Evolutionary conservation across 2,329 filamentous ascomycete genomes (phyloP), one percentile per base, ranked within the genome.

Genomic region (Pleoardoris graminearum): DNA sequence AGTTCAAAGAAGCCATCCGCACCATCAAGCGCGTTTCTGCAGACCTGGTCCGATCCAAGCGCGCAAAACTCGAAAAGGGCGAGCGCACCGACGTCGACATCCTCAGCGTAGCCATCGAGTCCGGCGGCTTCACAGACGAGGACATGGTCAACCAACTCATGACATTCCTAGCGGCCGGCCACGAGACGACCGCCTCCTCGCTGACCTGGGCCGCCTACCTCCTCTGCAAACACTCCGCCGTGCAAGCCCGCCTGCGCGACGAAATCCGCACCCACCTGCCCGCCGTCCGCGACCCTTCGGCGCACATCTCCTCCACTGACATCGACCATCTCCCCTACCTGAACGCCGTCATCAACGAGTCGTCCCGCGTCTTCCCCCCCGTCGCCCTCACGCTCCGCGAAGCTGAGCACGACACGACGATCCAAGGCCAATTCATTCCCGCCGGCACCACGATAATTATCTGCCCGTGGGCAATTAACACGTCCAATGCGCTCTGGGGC

Each of bases 101-200:
- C 52, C 78, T 96, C 29, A 90, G 87, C 1, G 88, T 93, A 0
- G 91, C 91, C 14, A 77, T 96, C 42, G 82, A 87, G 67, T 90
- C 85, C 33, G 89, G 88, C 41, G 84, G 80, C 5, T 94, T 95
- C 73, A 82, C 76, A 11, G 89, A 94, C 57, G 88, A 91, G 43
- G 85, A 90, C 54, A 82, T 96, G n/a, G 83, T 91, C 30, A 88
- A 94, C 70, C 91, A 96, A 74, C 82, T 94, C 68, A 94, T 95
- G 89, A 95, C 90, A 0, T 94, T 95, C 76, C 82, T 95, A 4
- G 88, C 87, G 0, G 91, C 91, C 0, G 79, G 77, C 36, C 78
- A 85, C 57, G 82, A 84, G 70, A 85, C 82, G 0, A 84, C 82
- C 7, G 80, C 82, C 1, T 76, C 74, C 12, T 76, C 80, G 16